phyloP scores from a whole-genome alignment of 1,284 basidiomycete genomes.

The Papiliotrema fonsecae region DNA sequence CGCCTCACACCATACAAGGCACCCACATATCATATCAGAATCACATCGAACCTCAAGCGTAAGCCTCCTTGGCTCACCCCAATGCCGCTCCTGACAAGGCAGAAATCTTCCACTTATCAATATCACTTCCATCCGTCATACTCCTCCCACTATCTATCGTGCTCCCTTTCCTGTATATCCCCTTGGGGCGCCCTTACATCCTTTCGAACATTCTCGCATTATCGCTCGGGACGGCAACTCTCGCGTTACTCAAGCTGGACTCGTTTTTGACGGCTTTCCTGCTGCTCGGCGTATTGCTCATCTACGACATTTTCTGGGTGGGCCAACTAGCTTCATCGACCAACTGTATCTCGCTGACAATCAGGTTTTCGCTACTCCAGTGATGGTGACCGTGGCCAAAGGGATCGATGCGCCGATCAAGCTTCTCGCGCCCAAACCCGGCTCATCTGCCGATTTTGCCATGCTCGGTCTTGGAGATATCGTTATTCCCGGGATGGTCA shows the following conservation, averaged over 20 bases:
- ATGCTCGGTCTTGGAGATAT: conserved; percentile 85
- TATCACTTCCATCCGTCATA: conserved; percentile 53
- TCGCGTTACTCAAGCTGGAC: conserved; percentile 80
- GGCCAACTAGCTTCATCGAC: conserved; percentile 4
- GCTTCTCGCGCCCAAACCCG: conserved; percentile 69
- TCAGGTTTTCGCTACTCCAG: conserved; percentile 45
- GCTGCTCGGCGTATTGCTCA: conserved; percentile 71
- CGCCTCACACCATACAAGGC: conserved; percentile 17
- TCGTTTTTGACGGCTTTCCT: conserved; percentile 83
- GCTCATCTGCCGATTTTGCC: conserved; percentile 64
- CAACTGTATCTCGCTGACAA: neutral
- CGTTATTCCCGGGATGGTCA: conserved; percentile 67
- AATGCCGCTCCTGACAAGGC: conserved; percentile 11
- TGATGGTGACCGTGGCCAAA: conserved; percentile 87
- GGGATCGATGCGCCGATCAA: conserved; percentile 93
- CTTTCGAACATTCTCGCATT: conserved; percentile 77
- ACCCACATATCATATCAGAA: conserved; percentile 38
- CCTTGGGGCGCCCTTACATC: conserved; percentile 62
- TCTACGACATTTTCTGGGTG: conserved; percentile 79
- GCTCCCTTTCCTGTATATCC: conserved; percentile 65
- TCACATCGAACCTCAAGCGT: conserved; percentile 42
- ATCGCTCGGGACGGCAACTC: conserved; percentile 76
- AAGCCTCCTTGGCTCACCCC: conserved; percentile 14
- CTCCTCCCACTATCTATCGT: conserved; percentile 62
- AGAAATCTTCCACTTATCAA: conserved; percentile 45